Conservation (phyloP, 176 grass and related monocot genomes). For the Metroxylon sagu region DNA sequence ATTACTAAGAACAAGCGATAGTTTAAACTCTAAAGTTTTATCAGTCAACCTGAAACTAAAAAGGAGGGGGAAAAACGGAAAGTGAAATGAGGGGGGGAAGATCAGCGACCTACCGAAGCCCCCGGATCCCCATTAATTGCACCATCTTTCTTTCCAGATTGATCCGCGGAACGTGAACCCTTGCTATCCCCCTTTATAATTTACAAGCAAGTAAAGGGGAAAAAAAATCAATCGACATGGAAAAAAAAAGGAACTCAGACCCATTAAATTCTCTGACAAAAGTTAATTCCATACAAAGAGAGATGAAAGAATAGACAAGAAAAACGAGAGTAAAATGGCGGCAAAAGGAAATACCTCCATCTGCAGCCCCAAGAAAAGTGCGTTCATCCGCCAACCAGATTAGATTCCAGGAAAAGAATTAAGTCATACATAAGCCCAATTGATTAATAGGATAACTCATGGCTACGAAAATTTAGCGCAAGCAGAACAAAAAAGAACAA, state of each 20-base stretch:
- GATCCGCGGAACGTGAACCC: background rate
- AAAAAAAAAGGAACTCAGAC: background rate
- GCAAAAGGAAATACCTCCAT: background rate
- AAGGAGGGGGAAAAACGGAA: too few relatives aligned
- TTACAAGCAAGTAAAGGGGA: too few relatives aligned
- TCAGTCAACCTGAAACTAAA: too few relatives aligned
- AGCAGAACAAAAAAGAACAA: background rate
- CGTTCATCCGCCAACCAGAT: background rate
- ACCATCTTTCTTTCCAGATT: conserved; percentile 3
- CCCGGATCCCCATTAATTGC: conserved; percentile 1
- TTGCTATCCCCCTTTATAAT: background rate
- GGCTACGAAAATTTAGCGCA: background rate
- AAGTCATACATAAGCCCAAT: background rate
- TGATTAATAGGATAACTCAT: background rate
- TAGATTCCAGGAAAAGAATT: background rate
- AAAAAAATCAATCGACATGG: background rate
- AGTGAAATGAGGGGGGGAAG: too few relatives aligned
- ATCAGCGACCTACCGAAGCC: background rate
- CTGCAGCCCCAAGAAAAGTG: background rate
- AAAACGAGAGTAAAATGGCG: background rate
- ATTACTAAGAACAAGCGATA: too few relatives aligned
- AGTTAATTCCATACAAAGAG: background rate
- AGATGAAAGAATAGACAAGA: background rate
- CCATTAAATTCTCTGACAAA: background rate
- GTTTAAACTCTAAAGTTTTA: too few relatives aligned